Conservation (phyloP, 1,284 basidiomycete species). For the Gomphus sp. region DNA sequence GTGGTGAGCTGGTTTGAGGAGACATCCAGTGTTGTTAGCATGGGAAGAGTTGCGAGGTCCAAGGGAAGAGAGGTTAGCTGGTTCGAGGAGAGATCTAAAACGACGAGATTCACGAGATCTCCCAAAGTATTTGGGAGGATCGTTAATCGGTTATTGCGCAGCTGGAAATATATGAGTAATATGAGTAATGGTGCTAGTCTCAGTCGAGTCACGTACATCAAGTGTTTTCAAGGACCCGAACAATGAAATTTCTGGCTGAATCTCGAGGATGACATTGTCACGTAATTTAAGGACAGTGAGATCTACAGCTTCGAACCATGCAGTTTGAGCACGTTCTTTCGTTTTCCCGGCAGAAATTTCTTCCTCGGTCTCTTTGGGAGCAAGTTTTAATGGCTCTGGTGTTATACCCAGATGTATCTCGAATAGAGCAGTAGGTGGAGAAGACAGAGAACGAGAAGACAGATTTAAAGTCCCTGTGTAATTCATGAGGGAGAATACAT, state of each 20-base stretch:
- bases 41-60: constrained; percentile 58
- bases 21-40: constrained; percentile 54
- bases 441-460: constrained; percentile 56
- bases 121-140: constrained; percentile 52
- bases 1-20: constrained; percentile 56
- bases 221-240: constrained; percentile 71
- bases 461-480: constrained; percentile 60
- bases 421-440: constrained; percentile 68
- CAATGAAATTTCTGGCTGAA: constrained; percentile 71
- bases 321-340: constrained; percentile 29
- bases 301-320: constrained; percentile 76
- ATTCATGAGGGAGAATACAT: neutral
- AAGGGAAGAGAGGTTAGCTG: constrained; percentile 47
- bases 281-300: constrained; percentile 62
- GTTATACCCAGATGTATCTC: constrained; percentile 67
- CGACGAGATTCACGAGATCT: constrained; percentile 41
- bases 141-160: constrained; percentile 62
- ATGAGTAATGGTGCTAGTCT: neutral
- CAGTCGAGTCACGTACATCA: constrained; percentile 43
- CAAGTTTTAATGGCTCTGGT: constrained; percentile 52
- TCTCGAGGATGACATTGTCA: constrained; percentile 67
- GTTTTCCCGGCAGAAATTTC: constrained; percentile 23
- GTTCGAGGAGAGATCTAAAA: constrained; percentile 59
- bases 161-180: constrained; percentile 26
- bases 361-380: constrained; percentile 46